Evolutionary conservation across 208 protist species (phyloP), one percentile per base, ranked within the genome.

Genomic region (Herpetomonas tarakana): DNA sequence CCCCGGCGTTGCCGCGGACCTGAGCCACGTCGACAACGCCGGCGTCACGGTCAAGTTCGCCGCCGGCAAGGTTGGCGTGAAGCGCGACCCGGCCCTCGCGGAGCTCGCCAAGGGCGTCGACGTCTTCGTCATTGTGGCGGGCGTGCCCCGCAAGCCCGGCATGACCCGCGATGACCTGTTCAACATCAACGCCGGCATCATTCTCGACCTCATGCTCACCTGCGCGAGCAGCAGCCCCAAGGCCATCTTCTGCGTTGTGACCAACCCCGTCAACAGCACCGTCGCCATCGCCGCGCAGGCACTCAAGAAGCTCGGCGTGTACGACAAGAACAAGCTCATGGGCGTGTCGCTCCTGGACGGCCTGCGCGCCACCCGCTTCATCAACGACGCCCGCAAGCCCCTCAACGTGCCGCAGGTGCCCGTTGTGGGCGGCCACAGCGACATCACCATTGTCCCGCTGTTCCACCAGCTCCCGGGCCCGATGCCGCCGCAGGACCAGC

Each of bases 121-220:
- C 58, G 68, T 98, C 27, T 93, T 98, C 44, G 77, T 98, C 35
- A 93, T 98, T 64, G 80, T 89, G 2, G 97, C 97, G 47, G 97
- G 96, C 52, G 94, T 98, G 16, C 96, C 97, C 21, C 96, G 97
- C 72, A 98, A 98, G 82, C 97, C 97, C 1, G 93, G 92, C 54
- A 98, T 98, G 97, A 97, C 93, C 41, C 89, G 97, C 56, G 95
- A 98, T 63, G 97, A 98, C 70, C 85, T 98, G 26, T 98, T 98
- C 86, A 97, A 97, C 56, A 86, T 86, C 57, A 99, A 98, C 84
- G 97, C 97, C 24, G 68, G 78, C 29, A 98, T 98, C 75, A 78
- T 98, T 50, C 71, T 81, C 26, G 93, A 88, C 57, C 71, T 98
- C 26, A 91, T 96, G 46, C 61, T 91, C 57, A 89, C 85, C 21